Evolutionary conservation across 2,329 filamentous ascomycete species (phyloP).

Genomic region (Diaporthe ampelina): DNA sequence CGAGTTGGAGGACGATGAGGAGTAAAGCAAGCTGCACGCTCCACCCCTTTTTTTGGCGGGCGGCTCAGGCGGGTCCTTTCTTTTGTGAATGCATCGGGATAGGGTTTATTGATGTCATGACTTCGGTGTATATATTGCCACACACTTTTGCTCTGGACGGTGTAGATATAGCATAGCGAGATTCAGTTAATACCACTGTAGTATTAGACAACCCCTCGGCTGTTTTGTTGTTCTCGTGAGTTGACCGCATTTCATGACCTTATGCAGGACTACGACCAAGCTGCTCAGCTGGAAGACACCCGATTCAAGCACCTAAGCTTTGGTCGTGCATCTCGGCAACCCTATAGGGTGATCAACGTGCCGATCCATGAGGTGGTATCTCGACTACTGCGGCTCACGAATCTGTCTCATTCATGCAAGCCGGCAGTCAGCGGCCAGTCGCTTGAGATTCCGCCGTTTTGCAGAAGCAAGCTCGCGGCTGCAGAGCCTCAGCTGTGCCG

Average conservation of each 20-base stretch:
- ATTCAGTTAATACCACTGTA: slow-evolving; percentile 17
- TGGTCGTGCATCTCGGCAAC: slow-evolving; percentile 10
- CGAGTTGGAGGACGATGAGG: slow-evolving; percentile 62
- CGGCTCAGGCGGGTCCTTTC: neutral
- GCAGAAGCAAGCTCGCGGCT: neutral
- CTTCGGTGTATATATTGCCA: slow-evolving; percentile 33
- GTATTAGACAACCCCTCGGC: slow-evolving; percentile 10
- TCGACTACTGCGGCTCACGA: slow-evolving; percentile 22
- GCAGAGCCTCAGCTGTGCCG: slow-evolving; percentile 23
- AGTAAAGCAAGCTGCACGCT: slow-evolving; percentile 31
- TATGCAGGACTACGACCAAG: neutral
- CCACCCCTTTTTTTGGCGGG: neutral
- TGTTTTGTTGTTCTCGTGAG: neutral
- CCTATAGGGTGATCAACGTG: neutral
- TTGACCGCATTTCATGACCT: neutral
- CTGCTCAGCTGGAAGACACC: neutral
- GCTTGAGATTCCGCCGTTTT: neutral
- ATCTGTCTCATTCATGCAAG: neutral
- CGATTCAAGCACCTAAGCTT: slow-evolving; percentile 17
- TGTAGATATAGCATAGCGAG: slow-evolving; percentile 36
- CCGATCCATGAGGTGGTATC: neutral
- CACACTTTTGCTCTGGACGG: slow-evolving; percentile 18
- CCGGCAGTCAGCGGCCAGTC: neutral
- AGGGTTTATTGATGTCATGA: slow-evolving; percentile 23
- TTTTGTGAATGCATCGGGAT: slow-evolving; percentile 16